Percentiles rank a stretch among this genome's conserved stretches.
Evolutionary conservation across 2,329 filamentous ascomycete species (phyloP).

Genomic region (Fonsecaea monophora): DNA sequence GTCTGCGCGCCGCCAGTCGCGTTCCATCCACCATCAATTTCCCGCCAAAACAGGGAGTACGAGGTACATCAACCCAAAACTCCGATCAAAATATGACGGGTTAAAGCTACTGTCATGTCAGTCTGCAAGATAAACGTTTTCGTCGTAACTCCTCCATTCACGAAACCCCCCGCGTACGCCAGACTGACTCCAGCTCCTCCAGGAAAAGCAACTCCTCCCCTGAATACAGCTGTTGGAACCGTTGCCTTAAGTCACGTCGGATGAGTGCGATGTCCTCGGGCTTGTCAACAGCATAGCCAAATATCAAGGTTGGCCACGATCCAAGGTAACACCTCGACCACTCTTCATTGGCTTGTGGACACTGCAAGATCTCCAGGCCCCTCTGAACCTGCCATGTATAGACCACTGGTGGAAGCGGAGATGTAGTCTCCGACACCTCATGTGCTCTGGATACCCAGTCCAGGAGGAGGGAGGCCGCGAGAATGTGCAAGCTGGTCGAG

Average conservation of each 20-base stretch:
- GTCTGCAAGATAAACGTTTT: background rate
- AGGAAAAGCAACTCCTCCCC: constrained; percentile 28
- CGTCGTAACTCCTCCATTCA: background rate
- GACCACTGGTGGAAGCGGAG: constrained; percentile 17
- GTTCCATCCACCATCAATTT: background rate
- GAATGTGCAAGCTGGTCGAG: constrained; percentile 32
- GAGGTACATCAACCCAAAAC: background rate
- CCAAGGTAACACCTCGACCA: constrained; percentile 34
- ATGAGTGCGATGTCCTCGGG: constrained; percentile 27
- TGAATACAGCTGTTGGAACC: constrained; percentile 21
- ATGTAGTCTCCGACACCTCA: constrained; percentile 9
- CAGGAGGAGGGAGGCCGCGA: constrained; percentile 30
- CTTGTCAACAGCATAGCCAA: constrained; percentile 31
- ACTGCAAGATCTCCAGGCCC: constrained; percentile 30
- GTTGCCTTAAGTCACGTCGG: constrained; percentile 22
- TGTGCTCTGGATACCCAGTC: constrained; percentile 26
- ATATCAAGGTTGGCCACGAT: constrained; percentile 32
- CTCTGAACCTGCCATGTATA: constrained; percentile 30
- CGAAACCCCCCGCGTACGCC: constrained; percentile 24
- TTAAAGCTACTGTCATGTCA: background rate
- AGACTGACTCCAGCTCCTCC: constrained; percentile 28
- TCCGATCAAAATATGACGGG: background rate
- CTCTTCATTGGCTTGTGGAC: constrained; percentile 27
- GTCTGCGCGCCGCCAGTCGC: background rate
- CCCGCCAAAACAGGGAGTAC: background rate